Base-by-base conservation (phyloP, 2,329 filamentous ascomycete genomes). In the Pseudogymnoascus sp. region DNA sequence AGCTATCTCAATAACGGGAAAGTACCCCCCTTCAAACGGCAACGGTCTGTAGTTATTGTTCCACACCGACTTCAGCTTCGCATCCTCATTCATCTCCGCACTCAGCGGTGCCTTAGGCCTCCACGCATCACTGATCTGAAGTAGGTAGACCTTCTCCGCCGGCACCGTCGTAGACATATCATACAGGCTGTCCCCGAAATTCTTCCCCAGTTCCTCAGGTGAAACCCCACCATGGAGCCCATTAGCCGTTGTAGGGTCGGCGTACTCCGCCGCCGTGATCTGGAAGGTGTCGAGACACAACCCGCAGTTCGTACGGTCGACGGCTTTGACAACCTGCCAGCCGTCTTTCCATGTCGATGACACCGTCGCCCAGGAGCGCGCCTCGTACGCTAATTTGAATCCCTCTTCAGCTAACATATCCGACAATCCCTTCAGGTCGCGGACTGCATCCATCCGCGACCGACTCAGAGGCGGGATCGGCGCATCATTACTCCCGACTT, bases 261-360 rank as follows among this genome's bases (percentile, higher is more conserved):
- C 89, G 82, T 84, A 92, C 71, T 93, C 88, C 1, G 86, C 83
- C 0, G 88, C 89, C 0, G 84, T 87, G 1, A 83, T 87, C 71
- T 93, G 88, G 75, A 93, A 93, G 0, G 88, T 92, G 68, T 93
- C 89, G 1, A 93, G 80, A 67, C 89, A 93, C 0, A 93, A 76
- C 0, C 89, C 89, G 9, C 91, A 78, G 65, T 93, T 92, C 0
- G 80, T 77, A 2, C 85, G 75, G 67, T 89, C 76, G 1, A 86
- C 87, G 49, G 78, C 78, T 66, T 82, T 70, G 3, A 90, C 86
- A 11, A 92, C 86, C 1, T 83, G 76, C 87, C 88, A 92, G 0
- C 87, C 86, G 59, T 86, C 80, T 66, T 81, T 82, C 89, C 89
- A 93, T 0, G 76, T 79, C 0, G 86, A 82, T 0, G 88, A 87